Conservation (phyloP, 2,329 filamentous ascomycete species). For the Fusarium sp. region DNA sequence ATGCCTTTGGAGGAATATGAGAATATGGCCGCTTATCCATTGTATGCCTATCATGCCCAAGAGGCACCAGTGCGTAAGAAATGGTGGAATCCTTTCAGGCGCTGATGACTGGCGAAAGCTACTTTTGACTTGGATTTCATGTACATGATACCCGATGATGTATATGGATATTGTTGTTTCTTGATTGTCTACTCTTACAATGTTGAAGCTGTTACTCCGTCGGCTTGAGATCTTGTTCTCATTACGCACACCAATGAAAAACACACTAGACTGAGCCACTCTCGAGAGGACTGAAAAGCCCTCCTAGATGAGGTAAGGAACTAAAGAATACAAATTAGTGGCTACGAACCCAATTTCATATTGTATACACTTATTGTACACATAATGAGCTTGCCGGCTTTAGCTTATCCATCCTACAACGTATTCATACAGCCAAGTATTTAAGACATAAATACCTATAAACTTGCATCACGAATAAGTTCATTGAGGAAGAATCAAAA, state of each 20-base stretch:
- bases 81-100: conserved; percentile 39
- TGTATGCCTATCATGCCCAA: conserved; percentile 22
- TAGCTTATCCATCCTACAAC: neutral
- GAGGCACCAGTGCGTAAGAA: conserved; percentile 29
- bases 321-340: neutral
- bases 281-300: neutral
- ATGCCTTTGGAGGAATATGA: neutral
- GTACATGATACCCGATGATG: neutral
- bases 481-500: neutral
- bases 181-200: neutral
- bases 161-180: neutral
- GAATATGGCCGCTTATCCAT: conserved; percentile 34
- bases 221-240: neutral
- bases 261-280: neutral
- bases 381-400: neutral
- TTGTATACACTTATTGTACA: neutral
- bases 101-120: neutral
- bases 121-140: neutral
- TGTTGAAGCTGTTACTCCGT: neutral
- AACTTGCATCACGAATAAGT: neutral
- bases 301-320: neutral
- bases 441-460: neutral
- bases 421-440: neutral
- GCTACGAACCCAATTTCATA: neutral
- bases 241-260: neutral